Evolutionary conservation across 2,329 filamentous ascomycete genomes (phyloP).

Genomic region (Elsinoe batatas): DNA sequence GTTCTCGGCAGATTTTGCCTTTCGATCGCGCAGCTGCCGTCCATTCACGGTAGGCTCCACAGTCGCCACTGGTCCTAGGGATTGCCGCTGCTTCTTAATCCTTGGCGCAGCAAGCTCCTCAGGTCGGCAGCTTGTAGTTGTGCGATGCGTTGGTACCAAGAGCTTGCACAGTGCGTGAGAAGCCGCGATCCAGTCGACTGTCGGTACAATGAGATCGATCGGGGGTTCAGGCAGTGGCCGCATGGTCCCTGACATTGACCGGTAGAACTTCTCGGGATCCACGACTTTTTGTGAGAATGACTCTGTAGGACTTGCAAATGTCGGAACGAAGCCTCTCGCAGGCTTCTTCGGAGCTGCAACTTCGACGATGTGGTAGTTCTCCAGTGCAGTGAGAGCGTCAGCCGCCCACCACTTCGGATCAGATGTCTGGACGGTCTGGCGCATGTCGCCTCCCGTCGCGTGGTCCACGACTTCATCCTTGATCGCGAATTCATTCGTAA

Average conservation of each 20-base stretch:
- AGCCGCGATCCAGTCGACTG: constrained; percentile 79
- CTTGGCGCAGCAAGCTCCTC: constrained; percentile 61
- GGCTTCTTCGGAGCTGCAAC: constrained; percentile 45
- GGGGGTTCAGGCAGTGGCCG: constrained; percentile 30
- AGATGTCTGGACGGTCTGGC: constrained; percentile 26
- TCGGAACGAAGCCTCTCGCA: constrained; percentile 50
- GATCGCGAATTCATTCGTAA: constrained; percentile 18
- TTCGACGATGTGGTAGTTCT: constrained; percentile 47
- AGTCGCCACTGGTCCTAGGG: constrained; percentile 27
- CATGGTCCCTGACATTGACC: constrained; percentile 50
- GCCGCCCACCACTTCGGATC: constrained; percentile 35
- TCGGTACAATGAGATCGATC: constrained; percentile 47
- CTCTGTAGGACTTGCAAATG: constrained; percentile 79
- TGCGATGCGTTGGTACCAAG: constrained; percentile 65
- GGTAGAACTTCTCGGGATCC: constrained; percentile 54
- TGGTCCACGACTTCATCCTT: constrained; percentile 22
- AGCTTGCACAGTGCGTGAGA: constrained; percentile 72
- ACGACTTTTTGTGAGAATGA: constrained; percentile 75
- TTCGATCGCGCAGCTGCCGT: constrained; percentile 66
- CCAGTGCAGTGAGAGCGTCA: constrained; percentile 57
- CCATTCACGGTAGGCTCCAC: constrained; percentile 44
- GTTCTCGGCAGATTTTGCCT: constrained; percentile 42
- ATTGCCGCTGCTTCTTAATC: constrained; percentile 54
- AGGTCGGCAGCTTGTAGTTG: constrained; percentile 63
- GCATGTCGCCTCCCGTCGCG: constrained; percentile 24